Evolutionary conservation across 192 early-diverging fungal genomes (phyloP), one percentile per base, ranked within the genome.

Genomic region (Rhizophlyctis rosea): DNA sequence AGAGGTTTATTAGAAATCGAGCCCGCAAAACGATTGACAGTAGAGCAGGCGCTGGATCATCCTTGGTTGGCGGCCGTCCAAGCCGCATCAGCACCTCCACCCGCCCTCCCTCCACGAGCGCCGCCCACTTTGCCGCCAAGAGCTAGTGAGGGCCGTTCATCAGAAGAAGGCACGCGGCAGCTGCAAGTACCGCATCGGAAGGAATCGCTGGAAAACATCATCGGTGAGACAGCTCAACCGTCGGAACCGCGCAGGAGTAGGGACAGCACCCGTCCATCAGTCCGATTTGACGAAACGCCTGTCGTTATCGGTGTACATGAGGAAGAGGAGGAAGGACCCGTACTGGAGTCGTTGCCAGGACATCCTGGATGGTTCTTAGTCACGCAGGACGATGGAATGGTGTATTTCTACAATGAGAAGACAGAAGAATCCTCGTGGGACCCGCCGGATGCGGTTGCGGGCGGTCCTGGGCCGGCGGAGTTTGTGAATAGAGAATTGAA

Each of bases 41-140:
- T 86, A 5, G 67, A 72, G 3, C 70, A 89, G 70, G 91, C 91
- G 0, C 71, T 94, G 53, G 57, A 76, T 47, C 90, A 94, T 47
- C 86, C 87, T 14, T 94, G 91, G 91, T 68, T 93, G 48, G 50
- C 5, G n/a, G 13, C n/a, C 5, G 50, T 27, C 13, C n/a, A 47
- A 13, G 9, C 39, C 39, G 39, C 9, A n/a, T 9, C 39, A 9
- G 9, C 39, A 13, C n/a, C 9, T n/a, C 14, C 50, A 24, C n/a
- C 50, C 9, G 50, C 24, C 50, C 9, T 52, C 13, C 50, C 50
- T 5, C 14, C 50, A 7, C 50, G 50, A 5, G 50, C 9, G 9
- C 11, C 50, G 7, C 50, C 50, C 11, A 7, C 50, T 5, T 27
- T 27, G 50, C 50, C 50, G 25, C 50, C 50, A 9, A 7, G n/a